Evolutionary conservation across 2,329 filamentous ascomycete genomes (phyloP).

Genomic region (Pseudogymnoascus sp.): DNA sequence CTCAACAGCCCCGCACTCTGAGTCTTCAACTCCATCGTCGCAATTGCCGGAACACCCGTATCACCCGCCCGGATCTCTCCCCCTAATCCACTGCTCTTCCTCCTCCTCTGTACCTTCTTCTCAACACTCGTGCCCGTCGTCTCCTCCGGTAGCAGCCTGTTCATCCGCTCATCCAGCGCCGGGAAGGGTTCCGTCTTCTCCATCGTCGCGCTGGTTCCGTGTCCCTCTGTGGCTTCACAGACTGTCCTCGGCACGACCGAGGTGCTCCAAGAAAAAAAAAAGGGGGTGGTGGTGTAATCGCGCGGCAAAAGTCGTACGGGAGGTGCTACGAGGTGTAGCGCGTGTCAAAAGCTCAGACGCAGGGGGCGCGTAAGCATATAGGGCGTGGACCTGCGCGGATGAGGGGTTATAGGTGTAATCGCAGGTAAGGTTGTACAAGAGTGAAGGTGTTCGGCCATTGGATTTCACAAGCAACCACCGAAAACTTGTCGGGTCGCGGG

Average conservation of each 20-base stretch:
- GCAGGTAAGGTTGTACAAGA: not conserved
- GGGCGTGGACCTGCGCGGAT: not conserved
- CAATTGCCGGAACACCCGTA: slow-evolving; percentile 40
- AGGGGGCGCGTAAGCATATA: not conserved
- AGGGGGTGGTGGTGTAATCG: not conserved
- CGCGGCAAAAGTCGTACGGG: not conserved
- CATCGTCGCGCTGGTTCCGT: not conserved
- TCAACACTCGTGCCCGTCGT: not conserved
- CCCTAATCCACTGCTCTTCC: slow-evolving; percentile 40
- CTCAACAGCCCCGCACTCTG: slow-evolving; percentile 21
- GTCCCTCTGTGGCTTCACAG: not conserved
- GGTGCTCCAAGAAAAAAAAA: not conserved
- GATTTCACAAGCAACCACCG: not conserved
- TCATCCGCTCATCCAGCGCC: not conserved
- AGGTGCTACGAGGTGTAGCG: not conserved
- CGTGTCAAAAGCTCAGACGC: not conserved
- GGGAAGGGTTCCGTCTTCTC: not conserved
- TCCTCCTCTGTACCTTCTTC: slow-evolving; percentile 25
- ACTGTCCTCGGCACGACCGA: not conserved
- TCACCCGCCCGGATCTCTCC: slow-evolving; percentile 43
- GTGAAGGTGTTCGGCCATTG: not conserved
- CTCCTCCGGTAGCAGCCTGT: not conserved
- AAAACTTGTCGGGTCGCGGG: not conserved
- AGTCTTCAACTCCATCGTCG: slow-evolving; percentile 32
- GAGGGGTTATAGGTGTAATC: not conserved